Evolutionary conservation across 192 early-diverging fungal genomes (phyloP).

Genomic region (Oehlia diaphana): DNA sequence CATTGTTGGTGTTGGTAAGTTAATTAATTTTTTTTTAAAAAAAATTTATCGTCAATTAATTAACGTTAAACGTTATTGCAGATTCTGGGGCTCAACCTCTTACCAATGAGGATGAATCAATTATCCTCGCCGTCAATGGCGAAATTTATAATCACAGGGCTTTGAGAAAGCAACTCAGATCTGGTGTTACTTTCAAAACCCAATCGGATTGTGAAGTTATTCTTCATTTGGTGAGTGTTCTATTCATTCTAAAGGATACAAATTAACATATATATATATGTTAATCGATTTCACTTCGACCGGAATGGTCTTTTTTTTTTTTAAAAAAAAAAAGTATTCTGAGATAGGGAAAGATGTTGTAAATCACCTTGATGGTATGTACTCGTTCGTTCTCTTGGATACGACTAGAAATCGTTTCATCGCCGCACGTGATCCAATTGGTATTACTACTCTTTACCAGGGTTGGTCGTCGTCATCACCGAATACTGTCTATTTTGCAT

Average conservation of each 20-base stretch:
- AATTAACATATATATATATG: not conserved
- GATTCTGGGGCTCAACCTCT: constrained; percentile 96
- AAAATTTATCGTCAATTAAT: not conserved
- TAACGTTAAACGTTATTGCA: constrained; percentile 26
- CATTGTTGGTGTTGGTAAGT: constrained; percentile 94
- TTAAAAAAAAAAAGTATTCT: constrained; percentile 63
- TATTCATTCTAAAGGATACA: not conserved
- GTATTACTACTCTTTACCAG: constrained; percentile 97
- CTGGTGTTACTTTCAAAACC: constrained; percentile 81
- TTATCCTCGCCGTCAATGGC: constrained; percentile 94
- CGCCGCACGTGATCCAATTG: constrained; percentile 96
- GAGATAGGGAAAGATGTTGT: constrained; percentile 83
- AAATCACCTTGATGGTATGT: constrained; percentile 93
- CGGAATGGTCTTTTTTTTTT: not conserved
- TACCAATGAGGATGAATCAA: constrained; percentile 83
- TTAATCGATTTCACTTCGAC: not conserved
- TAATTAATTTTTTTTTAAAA: not conserved
- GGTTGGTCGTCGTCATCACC: constrained; percentile 83
- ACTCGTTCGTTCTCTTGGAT: constrained; percentile 92
- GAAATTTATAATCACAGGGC: constrained; percentile 99
- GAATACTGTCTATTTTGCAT: constrained; percentile 88
- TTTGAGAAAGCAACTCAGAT: constrained; percentile 74
- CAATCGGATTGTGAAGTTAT: constrained; percentile 98
- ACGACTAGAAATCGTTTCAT: constrained; percentile 75
- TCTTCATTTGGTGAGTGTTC: constrained; percentile 71